Evolutionary conservation across 768 basidiomycete genomes (phyloP).

Genomic region (Lepiota venenata): DNA sequence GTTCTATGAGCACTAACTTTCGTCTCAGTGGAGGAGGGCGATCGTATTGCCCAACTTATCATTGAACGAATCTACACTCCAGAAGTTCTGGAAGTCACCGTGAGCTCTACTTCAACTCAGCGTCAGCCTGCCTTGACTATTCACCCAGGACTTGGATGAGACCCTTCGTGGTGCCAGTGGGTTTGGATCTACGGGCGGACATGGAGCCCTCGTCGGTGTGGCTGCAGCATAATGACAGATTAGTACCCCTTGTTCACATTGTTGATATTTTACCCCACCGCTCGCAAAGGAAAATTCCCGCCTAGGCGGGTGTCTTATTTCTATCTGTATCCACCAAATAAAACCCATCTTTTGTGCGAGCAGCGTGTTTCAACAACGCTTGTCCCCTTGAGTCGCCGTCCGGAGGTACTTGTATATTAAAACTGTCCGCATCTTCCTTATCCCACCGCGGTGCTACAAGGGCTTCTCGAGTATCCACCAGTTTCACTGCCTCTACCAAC

Average conservation of each 20-base stretch:
- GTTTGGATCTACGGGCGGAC: constrained; percentile 95
- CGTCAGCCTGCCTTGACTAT: constrained; percentile 5
- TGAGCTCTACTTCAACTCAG: constrained; percentile 32
- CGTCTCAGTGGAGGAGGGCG: constrained; percentile 78
- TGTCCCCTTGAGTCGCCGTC: constrained; percentile 30
- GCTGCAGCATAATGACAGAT: constrained; percentile 11
- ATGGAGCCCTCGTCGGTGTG: constrained; percentile 40
- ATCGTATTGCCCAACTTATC: constrained; percentile 95
- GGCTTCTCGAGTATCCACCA: constrained; percentile 45
- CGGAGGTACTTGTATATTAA: constrained; percentile 1
- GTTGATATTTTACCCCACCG: constrained; percentile 5
- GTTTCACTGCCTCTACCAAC: constrained; percentile 79
- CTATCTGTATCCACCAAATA: constrained; percentile 63
- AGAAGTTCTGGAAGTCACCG: constrained; percentile 81
- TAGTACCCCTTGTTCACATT: constrained; percentile 8
- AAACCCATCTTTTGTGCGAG: constrained; percentile 45
- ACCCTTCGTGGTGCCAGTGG: constrained; percentile 84
- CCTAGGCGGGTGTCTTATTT: constrained; percentile 18
- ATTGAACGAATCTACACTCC: constrained; percentile 89
- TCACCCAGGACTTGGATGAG: constrained; percentile 70
- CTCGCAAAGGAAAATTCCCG: not conserved
- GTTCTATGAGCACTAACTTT: not conserved
- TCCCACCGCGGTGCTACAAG: constrained; percentile 28
- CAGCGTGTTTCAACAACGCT: constrained; percentile 48
- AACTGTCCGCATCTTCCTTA: constrained; percentile 37